Percentiles rank a stretch among this genome's conserved stretches.
Conservation (phyloP, 1,139 yeast genomes). For the Yamadazyma atmosphaerica region DNA sequence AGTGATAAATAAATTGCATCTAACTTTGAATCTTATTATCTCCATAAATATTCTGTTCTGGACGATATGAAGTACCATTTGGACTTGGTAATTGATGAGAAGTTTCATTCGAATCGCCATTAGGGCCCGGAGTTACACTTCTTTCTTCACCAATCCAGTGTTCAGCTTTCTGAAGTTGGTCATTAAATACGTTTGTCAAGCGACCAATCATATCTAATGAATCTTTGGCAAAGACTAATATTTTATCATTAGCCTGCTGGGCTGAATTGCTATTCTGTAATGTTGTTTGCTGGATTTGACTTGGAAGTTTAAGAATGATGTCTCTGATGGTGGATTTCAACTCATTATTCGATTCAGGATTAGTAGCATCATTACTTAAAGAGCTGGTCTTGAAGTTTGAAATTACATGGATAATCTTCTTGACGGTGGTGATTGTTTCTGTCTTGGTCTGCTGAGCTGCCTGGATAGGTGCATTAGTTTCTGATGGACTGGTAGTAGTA, state of each 20-base stretch:
- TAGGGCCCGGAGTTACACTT: neutral
- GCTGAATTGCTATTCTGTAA: slow-evolving; percentile 20
- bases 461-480: slow-evolving; percentile 6
- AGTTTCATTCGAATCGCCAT: neutral
- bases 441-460: slow-evolving; percentile 58
- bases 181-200: slow-evolving; percentile 80
- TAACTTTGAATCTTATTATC: slow-evolving; percentile 15
- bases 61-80: neutral
- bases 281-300: slow-evolving; percentile 33
- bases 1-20: too few species aligned
- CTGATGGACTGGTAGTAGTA: slow-evolving; percentile 2
- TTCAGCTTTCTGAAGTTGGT: slow-evolving; percentile 81
- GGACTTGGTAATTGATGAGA: neutral
- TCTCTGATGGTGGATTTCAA: slow-evolving; percentile 75
- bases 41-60: neutral
- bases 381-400: slow-evolving; percentile 86
- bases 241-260: slow-evolving; percentile 57
- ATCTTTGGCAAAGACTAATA: slow-evolving; percentile 82
- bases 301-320: slow-evolving; percentile 72
- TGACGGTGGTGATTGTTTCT: slow-evolving; percentile 85
- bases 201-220: slow-evolving; percentile 84
- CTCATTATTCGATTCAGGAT: slow-evolving; percentile 19
- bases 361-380: slow-evolving; percentile 22
- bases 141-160: slow-evolving; percentile 62
- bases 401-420: slow-evolving; percentile 81